These are phyloP conservation scores for Spinellus fusiger DNA, from an alignment of 192 early-diverging fungal species.

Conservation along the genomic window DNA sequence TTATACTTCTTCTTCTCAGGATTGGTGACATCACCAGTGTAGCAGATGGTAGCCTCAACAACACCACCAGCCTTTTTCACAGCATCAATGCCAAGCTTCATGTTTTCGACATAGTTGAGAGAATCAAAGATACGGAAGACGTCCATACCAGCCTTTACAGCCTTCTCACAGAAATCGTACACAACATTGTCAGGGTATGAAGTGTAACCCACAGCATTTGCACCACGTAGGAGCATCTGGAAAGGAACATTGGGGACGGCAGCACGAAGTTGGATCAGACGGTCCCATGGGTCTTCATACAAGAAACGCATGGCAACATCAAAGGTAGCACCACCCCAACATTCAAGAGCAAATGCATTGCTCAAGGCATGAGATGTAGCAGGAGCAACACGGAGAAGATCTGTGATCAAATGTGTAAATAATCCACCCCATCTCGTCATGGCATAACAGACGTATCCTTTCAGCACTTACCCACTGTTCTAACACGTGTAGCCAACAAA, in stretches of 20 bases:
- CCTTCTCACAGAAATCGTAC: constrained; percentile 93
- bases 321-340: constrained; percentile 98
- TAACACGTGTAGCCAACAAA: constrained; percentile 91
- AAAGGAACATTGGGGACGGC: constrained; percentile 96
- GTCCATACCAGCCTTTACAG: constrained; percentile 84
- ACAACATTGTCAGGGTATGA: constrained; percentile 97
- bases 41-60: constrained; percentile 86
- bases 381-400: constrained; percentile 74
- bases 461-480: constrained; percentile 81
- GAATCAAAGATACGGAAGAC: constrained; percentile 98
- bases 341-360: constrained; percentile 90
- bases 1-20: constrained; percentile 78
- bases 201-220: constrained; percentile 97
- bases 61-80: constrained; percentile 93
- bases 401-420: too few species aligned
- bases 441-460: background rate
- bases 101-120: constrained; percentile 95
- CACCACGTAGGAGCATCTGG: constrained; percentile 97
- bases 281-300: constrained; percentile 96
- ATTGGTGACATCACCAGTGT: constrained; percentile 92
- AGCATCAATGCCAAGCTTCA: constrained; percentile 89
- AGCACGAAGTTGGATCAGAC: constrained; percentile 74
- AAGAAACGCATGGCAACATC: constrained; percentile 96
- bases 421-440: too few species aligned
- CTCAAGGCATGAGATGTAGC: constrained; percentile 82